Conservation (phyloP, 495 filamentous ascomycete species). For the Chaetomidium leptoderma region DNA sequence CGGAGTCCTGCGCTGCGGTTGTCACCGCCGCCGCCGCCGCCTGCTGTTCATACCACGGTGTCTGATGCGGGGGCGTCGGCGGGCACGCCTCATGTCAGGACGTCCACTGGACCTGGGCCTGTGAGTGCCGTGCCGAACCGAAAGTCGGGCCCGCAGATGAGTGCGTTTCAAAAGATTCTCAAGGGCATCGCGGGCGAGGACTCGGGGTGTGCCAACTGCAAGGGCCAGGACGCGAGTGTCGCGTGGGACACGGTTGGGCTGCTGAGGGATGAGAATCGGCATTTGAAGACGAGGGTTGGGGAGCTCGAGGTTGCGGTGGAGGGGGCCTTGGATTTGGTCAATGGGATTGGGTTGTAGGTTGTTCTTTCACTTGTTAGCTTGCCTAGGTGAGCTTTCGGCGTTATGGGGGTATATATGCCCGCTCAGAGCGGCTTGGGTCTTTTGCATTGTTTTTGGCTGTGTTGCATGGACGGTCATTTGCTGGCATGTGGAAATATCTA, state of each 20-base stretch:
- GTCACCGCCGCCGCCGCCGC: background rate
- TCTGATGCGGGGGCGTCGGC: constrained; percentile 5
- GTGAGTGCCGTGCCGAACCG: constrained; percentile 16
- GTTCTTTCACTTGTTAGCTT: too few species aligned
- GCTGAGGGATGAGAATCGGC: constrained; percentile 67
- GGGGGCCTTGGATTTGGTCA: constrained; percentile 63
- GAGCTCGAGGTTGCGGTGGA: constrained; percentile 66
- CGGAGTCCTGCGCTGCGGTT: constrained; percentile 46
- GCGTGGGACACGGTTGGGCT: constrained; percentile 68
- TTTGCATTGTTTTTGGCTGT: too few species aligned
- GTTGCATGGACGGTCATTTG: too few species aligned
- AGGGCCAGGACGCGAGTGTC: constrained; percentile 58
- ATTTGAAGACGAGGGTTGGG: constrained; percentile 62
- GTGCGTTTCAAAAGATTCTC: constrained; percentile 49
- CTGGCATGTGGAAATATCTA: too few species aligned
- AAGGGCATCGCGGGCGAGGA: constrained; percentile 40
- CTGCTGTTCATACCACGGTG: background rate
- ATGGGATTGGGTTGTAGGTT: constrained; percentile 36
- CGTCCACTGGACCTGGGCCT: background rate
- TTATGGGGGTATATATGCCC: background rate
- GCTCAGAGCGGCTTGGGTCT: background rate
- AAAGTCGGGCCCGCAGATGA: constrained; percentile 32
- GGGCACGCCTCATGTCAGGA: constrained; percentile 10
- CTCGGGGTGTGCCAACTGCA: constrained; percentile 52
- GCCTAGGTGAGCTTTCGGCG: background rate